Conservation (phyloP, 352 stramenopile species). For the Phytophthora agathidicida region DNA sequence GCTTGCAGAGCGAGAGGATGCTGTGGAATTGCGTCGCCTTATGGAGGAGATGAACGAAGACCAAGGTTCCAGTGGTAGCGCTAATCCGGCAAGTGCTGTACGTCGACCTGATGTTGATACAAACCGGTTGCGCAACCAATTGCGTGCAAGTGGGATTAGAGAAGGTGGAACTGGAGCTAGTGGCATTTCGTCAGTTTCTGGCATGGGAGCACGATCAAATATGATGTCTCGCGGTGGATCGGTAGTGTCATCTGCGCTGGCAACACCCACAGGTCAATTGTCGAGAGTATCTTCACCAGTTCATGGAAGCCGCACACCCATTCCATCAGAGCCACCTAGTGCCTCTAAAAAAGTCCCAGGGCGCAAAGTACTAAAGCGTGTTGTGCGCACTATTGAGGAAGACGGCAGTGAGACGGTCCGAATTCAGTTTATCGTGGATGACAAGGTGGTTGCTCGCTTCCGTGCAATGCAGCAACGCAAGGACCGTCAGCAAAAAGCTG, state of each 20-base stretch:
- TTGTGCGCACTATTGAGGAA: constrained; percentile 79
- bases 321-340: constrained; percentile 37
- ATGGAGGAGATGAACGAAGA: constrained; percentile 88
- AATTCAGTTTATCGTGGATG: constrained; percentile 84
- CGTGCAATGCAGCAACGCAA: constrained; percentile 80
- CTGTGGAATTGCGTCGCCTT: constrained; percentile 74
- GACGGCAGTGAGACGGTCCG: constrained; percentile 78
- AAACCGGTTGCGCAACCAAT: constrained; percentile 62
- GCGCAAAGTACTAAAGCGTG: constrained; percentile 77
- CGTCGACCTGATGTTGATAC: constrained; percentile 72
- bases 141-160: constrained; percentile 75
- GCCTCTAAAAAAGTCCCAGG: constrained; percentile 44
- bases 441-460: constrained; percentile 71
- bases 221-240: constrained; percentile 62
- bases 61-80: constrained; percentile 31
- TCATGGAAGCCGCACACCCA: constrained; percentile 44
- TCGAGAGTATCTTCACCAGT: constrained; percentile 74
- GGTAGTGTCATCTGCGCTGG: constrained; percentile 64
- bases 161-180: constrained; percentile 48
- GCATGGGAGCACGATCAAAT: constrained; percentile 34
- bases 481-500: constrained; percentile 69
- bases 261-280: constrained; percentile 67
- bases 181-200: constrained; percentile 39
- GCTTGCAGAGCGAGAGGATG: constrained; percentile 77
- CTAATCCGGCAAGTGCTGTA: constrained; percentile 39